Evolutionary conservation across 768 basidiomycete genomes (phyloP), one percentile per base, ranked within the genome.

Genomic region (Dacryopinax primogenitus): DNA sequence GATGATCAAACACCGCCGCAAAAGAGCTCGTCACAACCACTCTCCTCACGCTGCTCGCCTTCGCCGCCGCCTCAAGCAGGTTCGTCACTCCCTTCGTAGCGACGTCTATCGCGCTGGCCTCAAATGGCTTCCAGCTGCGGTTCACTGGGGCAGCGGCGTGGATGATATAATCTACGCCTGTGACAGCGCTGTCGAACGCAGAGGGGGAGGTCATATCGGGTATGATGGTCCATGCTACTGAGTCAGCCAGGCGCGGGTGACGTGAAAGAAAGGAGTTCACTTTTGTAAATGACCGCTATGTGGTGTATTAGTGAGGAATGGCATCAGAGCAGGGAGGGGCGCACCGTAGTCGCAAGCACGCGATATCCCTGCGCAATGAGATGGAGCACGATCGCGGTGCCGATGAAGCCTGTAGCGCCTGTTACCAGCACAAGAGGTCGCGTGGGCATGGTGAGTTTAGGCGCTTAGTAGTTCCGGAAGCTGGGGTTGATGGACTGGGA

Each of bases 11-110:
- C 21, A 73, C 51, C 21, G 71, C 64, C 9, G 63, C 70, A 64
- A 70, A 70, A 62, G 68, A 71, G 32, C 68, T 67, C 32, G 71
- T 73, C 36, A 73, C 36, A 6, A 73, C 71, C 47, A 73, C 65
- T 45, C 71, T 68, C 67, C 72, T 71, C 45, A 73, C 67, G 1
- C 33, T 58, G 6, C 69, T 68, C 18, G 63, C n/a, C 33, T 62
- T 33, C 2, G 65, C 15, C 66, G 64, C 62, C 6, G 70, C 65
- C 33, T 64, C 37, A 18, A 73, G 63, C 47, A 72, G 62, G 45
- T 51, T 61, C 32, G 70, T 73, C 7, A 71, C 71, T 26, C 65
- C 37, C 33, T 68, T 65, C 0, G 72, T 70, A 4, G 72, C 72
- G 15, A 65, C 37, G n/a, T 69, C 45, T 26, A 71, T 33, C 15